Evolutionary conservation across 164 flowering plant genomes (phyloP).

Genomic region (Buxus sempervirens): DNA sequence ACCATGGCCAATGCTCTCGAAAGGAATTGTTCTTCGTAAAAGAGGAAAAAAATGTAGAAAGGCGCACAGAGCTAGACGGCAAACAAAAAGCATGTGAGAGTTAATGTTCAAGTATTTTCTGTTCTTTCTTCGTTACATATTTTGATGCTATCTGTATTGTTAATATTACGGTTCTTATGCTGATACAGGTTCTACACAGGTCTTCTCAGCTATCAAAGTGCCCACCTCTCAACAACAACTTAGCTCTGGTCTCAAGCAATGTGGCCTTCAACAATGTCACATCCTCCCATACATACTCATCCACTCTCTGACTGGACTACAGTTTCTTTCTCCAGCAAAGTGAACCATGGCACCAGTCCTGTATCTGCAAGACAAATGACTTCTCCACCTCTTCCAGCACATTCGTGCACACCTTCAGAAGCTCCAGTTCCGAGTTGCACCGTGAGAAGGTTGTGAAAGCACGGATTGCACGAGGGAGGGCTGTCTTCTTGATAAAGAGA

Average conservation of each 20-base stretch:
- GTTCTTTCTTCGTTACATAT: too few relatives aligned
- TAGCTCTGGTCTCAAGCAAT: conserved; percentile 80
- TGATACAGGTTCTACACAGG: conserved; percentile 81
- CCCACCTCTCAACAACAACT: conserved; percentile 77
- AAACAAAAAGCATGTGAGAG: too few relatives aligned
- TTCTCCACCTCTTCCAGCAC: conserved; percentile 85
- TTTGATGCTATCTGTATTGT: too few relatives aligned
- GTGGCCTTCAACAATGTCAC: conserved; percentile 83
- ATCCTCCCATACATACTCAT: conserved; percentile 87
- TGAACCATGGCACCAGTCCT: conserved; percentile 73
- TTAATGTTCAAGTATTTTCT: too few relatives aligned
- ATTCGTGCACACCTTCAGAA: conserved; percentile 79
- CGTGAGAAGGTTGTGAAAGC: conserved; percentile 73
- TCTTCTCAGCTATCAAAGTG: conserved; percentile 83
- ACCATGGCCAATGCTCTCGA: too few relatives aligned
- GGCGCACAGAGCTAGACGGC: too few relatives aligned
- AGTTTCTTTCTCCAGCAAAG: conserved; percentile 75
- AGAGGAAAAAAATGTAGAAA: too few relatives aligned
- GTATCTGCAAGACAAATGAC: conserved; percentile 80
- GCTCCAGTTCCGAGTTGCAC: conserved; percentile 81
- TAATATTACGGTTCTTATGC: conserved; percentile 90
- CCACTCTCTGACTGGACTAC: conserved; percentile 48
- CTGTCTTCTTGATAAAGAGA: conserved; percentile 62
- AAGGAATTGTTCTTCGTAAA: too few relatives aligned
- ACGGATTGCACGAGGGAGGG: conserved; percentile 69